phyloP scores from a whole-genome alignment of 83 land plant species.

The Thuja plicata region DNA sequence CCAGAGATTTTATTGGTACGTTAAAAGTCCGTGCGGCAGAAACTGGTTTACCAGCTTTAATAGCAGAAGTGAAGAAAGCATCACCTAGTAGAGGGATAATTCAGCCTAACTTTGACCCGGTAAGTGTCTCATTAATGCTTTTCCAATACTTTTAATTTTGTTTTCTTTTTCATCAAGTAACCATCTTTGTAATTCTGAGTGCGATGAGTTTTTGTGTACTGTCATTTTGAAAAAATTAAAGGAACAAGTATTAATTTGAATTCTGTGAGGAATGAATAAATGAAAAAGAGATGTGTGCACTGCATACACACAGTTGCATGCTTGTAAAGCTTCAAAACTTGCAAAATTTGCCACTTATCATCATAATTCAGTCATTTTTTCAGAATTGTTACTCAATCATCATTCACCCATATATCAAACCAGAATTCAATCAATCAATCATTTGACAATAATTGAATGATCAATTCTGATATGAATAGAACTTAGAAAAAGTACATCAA shows the following conservation, averaged over 20 bases:
- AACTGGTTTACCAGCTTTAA: conserved; percentile 50
- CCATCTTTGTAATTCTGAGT: neutral
- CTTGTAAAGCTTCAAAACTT: neutral
- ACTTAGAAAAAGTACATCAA: too few species aligned
- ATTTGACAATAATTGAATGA: too few species aligned
- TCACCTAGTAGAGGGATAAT: conserved; percentile 58
- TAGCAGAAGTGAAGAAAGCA: conserved; percentile 69
- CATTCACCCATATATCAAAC: too few species aligned
- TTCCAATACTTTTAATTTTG: neutral
- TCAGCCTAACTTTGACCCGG: conserved; percentile 64
- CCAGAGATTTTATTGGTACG: conserved; percentile 54
- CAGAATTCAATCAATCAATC: too few species aligned
- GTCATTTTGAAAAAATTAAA: neutral
- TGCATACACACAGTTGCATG: neutral
- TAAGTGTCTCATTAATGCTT: conserved; percentile 16
- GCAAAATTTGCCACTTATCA: neutral
- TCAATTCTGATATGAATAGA: too few species aligned
- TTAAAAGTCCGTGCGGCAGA: conserved; percentile 31
- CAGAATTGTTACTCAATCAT: neutral
- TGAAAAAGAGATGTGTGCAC: neutral
- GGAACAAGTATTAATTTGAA: neutral
- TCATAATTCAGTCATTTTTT: neutral
- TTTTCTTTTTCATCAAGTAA: neutral
- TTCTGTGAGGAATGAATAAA: neutral
- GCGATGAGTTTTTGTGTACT: neutral